Base-by-base conservation (phyloP, 768 basidiomycete species). In the Hortiboletus campestris region DNA sequence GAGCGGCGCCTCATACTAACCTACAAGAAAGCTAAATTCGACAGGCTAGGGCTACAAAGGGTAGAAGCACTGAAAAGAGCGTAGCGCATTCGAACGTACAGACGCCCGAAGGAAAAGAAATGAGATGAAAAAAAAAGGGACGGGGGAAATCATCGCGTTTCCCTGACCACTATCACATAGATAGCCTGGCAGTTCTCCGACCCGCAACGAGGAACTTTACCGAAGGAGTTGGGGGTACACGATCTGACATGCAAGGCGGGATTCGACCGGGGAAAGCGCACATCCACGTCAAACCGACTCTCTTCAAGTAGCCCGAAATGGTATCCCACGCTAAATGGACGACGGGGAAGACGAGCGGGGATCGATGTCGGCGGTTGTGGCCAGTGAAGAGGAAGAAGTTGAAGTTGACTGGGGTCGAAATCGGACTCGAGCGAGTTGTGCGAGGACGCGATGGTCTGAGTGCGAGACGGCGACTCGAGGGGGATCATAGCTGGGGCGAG, bases 141-240 rank as follows among this genome's bases (percentile, higher is more conserved):
- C 2, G 5, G 29, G 14, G 4, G 32, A 13, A 20, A 29, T 48
- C 41, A 48, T 20, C 7, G 16, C 31, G 71, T 74, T 55, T 80
- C 79, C 50, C 73, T 74, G 29, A 77, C 73, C 39, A 78, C 72
- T 1, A 76, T 75, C 76, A 80, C 76, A 60, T 74, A 74, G 40
- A 81, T 71, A 51, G 70, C 66, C 59, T 77, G 50, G 2, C 54
- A 60, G 19, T 40, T 58, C 44, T 57, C 55, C 11, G 17, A 35
- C 19, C 29, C 6, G 12, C 16, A 36, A 14, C 20, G 16, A 10
- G 6, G 19, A 20, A 17, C 14, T 9, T n/a, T 45, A n/a, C 13
- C 25, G 34, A 22, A 49, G 38, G 44, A 2, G 10, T 47, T 52
- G 1, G 29, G 22, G 2, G 28, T 20, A n/a, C 43, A 38, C 3